Base-by-base conservation (phyloP, 495 filamentous ascomycete genomes). In the Aspergillus conjunctus region DNA sequence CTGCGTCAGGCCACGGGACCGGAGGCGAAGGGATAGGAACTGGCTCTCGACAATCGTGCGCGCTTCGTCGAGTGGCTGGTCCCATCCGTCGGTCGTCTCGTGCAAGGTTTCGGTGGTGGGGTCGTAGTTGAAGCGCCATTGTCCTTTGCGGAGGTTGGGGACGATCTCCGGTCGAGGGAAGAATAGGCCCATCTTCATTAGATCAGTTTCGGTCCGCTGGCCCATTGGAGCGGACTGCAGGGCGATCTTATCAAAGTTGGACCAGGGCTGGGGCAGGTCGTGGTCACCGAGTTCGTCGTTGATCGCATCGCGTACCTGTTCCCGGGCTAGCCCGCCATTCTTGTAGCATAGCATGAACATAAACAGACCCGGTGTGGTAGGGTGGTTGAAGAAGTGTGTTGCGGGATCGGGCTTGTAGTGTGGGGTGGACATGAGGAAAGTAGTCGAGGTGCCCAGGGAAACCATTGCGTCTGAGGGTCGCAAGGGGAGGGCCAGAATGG, bases 271-370 rank as follows among this genome's bases (percentile, higher is more conserved):
- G 4, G 73, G 43, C 7, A 70, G 55, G 21, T 68, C 69, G 12
- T 54, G 15, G 17, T 76, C 71, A 31, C 68, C 64, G 0, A 80
- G 71, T 64, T 75, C 64, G 71, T 65, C 73, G 62, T 85, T 83
- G 65, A 87, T 76, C 15, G 80, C 81, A 69, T 98, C 90, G 32
- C 93, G 88, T 57, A 97, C 83, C 51, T 89, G 84, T 70, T 98
- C 94, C 46, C 94, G 90, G 0, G 94, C 94, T 0, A 98, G 83
- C 1, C 91, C 91, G 59, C 94, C 94, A 77, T 98, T 98, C 75
- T 97, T 97, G 80, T 98, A 98, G 80, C 94, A 98, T 31, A 98
- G 88, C 94, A 98, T 98, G 75, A 98, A 98, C 93, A 98, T 92
- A 76, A 91, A 91, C 44, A 93, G 80, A 4, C 88, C 88, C 6